phyloP scores from a whole-genome alignment of 441 rosid genomes.

The Raphanus hybrid region DNA sequence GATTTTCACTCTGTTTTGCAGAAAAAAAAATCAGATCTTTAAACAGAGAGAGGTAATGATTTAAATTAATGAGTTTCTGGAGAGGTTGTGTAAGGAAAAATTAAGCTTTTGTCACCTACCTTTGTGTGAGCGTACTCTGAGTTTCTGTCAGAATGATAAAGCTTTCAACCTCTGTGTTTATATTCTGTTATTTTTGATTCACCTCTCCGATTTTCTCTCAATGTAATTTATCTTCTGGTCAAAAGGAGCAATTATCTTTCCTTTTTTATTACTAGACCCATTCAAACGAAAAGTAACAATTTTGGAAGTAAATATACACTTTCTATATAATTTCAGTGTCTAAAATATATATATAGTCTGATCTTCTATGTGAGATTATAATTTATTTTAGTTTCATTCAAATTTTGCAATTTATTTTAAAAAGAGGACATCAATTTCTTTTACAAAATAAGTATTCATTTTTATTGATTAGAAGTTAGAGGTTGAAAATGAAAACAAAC shows the following conservation, averaged over 20 bases:
- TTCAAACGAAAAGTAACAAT: not conserved
- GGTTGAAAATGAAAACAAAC: not conserved
- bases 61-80: not conserved
- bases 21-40: not conserved
- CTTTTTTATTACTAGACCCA: slow-evolving; percentile 2
- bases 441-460: not conserved
- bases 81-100: not conserved
- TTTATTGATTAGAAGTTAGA: not conserved
- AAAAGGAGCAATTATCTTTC: slow-evolving; percentile 3
- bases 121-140: not conserved
- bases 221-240: not conserved
- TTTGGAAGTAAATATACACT: not conserved
- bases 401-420: not conserved
- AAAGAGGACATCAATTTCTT: not conserved
- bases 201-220: slow-evolving; percentile 1
- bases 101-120: not conserved
- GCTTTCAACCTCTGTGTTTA: not conserved
- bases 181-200: not conserved
- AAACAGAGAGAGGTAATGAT: not conserved
- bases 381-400: not conserved
- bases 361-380: not conserved
- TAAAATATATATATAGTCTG: not conserved
- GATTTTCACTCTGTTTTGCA: not conserved
- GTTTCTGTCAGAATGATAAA: not conserved
- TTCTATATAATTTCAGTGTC: not conserved